Evolutionary conservation across 129 eudicot species (phyloP).

Genomic region (Arctium lappa): DNA sequence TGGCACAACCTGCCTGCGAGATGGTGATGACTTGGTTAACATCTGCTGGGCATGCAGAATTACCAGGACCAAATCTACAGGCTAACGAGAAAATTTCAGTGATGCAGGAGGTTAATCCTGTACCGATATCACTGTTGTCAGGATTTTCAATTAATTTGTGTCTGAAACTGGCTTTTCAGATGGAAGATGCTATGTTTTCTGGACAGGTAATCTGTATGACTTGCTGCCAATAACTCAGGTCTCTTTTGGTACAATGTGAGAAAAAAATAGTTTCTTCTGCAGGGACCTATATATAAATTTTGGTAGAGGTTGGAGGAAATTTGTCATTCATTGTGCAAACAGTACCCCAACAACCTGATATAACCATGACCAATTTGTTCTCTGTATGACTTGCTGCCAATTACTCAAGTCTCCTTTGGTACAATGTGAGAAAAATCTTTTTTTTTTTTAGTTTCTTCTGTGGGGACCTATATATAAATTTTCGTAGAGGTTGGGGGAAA

Average conservation of each 20-base stretch:
- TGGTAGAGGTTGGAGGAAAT: too few species aligned
- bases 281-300: neutral
- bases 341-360: too few species aligned
- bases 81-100: conserved; percentile 51
- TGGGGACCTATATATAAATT: neutral
- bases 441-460: too few species aligned
- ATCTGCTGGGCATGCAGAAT: conserved; percentile 52
- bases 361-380: too few species aligned
- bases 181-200: conserved; percentile 67
- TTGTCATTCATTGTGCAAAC: too few species aligned
- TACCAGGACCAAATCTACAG: conserved; percentile 50
- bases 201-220: conserved; percentile 53
- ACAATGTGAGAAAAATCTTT: neutral
- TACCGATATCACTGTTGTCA: conserved; percentile 59
- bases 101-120: conserved; percentile 66
- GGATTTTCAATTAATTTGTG: conserved; percentile 66
- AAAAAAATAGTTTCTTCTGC: too few species aligned
- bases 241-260: neutral
- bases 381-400: neutral
- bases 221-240: neutral
- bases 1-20: conserved; percentile 84
- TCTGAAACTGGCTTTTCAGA: conserved; percentile 49
- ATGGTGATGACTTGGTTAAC: conserved; percentile 59
- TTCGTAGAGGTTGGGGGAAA: too few species aligned
- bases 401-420: neutral